phyloP scores from a whole-genome alignment of 139 green algal genomes.

The Choricystis sp. region DNA sequence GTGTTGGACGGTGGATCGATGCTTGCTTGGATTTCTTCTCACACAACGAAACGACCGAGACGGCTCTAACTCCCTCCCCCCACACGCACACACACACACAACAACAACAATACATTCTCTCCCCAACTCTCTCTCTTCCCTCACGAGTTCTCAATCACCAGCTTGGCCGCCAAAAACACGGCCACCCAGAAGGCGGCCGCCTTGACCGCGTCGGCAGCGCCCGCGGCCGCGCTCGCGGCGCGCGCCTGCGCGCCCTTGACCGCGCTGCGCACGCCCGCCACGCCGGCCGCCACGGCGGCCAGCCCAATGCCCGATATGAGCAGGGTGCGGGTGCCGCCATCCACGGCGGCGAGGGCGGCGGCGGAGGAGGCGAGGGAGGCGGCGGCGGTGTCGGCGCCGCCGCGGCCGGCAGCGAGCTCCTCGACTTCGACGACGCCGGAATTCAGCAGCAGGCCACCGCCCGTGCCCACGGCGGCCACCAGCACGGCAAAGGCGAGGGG shows the following conservation, averaged over 20 bases:
- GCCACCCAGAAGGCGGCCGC: slow-evolving; percentile 33
- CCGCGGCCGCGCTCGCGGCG: slow-evolving; percentile 7
- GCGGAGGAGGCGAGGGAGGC: neutral
- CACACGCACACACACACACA: too few species aligned
- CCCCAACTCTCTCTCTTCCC: neutral
- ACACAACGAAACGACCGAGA: too few species aligned
- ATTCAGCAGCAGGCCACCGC: slow-evolving; percentile 38
- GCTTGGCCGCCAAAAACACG: slow-evolving; percentile 33
- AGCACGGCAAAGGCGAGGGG: slow-evolving; percentile 35
- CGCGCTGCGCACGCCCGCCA: slow-evolving; percentile 15
- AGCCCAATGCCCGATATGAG: slow-evolving; percentile 16
- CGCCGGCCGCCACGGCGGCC: slow-evolving; percentile 11
- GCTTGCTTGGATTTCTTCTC: too few species aligned
- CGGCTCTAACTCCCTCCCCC: too few species aligned
- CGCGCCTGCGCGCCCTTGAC: slow-evolving; percentile 9
- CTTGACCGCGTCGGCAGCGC: slow-evolving; percentile 18
- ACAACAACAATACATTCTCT: too few species aligned
- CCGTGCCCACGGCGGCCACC: slow-evolving; percentile 22
- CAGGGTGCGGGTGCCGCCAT: slow-evolving; percentile 29
- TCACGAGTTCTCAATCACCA: slow-evolving; percentile 21
- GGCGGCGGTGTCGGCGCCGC: neutral
- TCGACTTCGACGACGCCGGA: slow-evolving; percentile 29
- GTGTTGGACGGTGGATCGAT: neutral
- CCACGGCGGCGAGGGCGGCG: slow-evolving; percentile 9
- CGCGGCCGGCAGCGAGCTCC: neutral